A percentile compares a stretch with the other conserved stretches of the same genome.
Conservation (phyloP, 2,329 filamentous ascomycete species). For the Colletotrichum tropicicola region DNA sequence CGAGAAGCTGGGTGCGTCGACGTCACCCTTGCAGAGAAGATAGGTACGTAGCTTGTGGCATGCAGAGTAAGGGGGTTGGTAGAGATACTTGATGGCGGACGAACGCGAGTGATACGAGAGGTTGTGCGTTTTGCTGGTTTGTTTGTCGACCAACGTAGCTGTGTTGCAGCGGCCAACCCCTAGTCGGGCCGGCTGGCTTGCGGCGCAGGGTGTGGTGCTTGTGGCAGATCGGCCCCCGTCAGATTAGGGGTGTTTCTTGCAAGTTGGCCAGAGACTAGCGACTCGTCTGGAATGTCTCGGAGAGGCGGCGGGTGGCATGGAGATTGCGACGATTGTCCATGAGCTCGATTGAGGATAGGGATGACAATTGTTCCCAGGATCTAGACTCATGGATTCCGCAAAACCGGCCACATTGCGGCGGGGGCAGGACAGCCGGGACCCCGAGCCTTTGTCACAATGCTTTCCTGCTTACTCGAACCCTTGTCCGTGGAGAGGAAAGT, state of each 20-base stretch:
- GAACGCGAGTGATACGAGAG: background rate
- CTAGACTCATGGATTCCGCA: background rate
- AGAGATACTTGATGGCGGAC: background rate
- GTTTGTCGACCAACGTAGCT: background rate
- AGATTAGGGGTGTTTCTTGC: background rate
- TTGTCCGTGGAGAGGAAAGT: too few relatives aligned
- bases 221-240: background rate
- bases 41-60: background rate
- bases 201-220: background rate
- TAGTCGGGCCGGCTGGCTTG: background rate
- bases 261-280: background rate
- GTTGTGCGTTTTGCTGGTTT: background rate
- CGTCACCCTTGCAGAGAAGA: conserved; percentile 10
- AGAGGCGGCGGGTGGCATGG: background rate
- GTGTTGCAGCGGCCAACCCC: background rate
- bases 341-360: too few relatives aligned
- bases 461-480: too few relatives aligned
- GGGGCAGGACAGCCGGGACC: too few relatives aligned
- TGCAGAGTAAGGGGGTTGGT: background rate
- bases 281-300: background rate
- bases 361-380: too few relatives aligned
- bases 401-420: too few relatives aligned
- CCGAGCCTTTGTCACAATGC: too few relatives aligned
- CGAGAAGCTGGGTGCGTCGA: conserved; percentile 21
- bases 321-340: background rate